Evolutionary conservation across 2,329 filamentous ascomycete genomes (phyloP), one percentile per base, ranked within the genome.

Genomic region (Alternaria gansuensis): DNA sequence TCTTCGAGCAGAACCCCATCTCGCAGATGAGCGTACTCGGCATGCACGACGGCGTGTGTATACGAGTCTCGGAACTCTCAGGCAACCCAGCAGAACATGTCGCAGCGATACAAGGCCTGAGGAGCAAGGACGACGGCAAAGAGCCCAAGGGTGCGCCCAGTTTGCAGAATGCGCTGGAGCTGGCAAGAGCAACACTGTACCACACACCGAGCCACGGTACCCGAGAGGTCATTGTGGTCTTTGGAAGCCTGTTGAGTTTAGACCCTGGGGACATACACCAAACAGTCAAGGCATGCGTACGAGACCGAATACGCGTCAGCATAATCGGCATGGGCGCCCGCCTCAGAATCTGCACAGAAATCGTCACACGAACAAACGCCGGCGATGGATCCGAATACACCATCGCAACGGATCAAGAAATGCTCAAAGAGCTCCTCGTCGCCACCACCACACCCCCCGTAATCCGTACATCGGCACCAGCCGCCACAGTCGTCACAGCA

Each of bases 1-100:
- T 92, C 80, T 99, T 98, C 75, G 95, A 98, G 79, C 95, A 99
- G 79, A 99, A 99, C 72, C 95, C 95, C 10, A 98, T 99, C 66
- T 96, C 93, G 9, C 95, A 99, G 79, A 86, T 99, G 56, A 93
- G 91, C 24, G 90, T 99, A 29, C 83, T 99, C 37, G 94, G 91
- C 50, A 97, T 98, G 91, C 87, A 91, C 62, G 95, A 98, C 75
- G 95, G 95, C 14, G 83, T 98, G 14, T 93, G 93, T 2, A 83
- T 96, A 24, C 84, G 91, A 37, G 86, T 99, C 63, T 95, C 90
- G 73, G 92, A 97, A 73, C 89, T 98, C 82, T 90, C 90, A 54
- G 95, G 95, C 9, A 97, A 97, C 73, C 93, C 94, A 3, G 89
- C 89, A 8, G 92, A 96, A 60, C 95, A 98, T 76, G 86, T 97